A percentile compares a stretch with the other conserved stretches of the same genome.
phyloP scores from a whole-genome alignment of 2,329 filamentous ascomycete genomes.

The Hypoxylon sp. region DNA sequence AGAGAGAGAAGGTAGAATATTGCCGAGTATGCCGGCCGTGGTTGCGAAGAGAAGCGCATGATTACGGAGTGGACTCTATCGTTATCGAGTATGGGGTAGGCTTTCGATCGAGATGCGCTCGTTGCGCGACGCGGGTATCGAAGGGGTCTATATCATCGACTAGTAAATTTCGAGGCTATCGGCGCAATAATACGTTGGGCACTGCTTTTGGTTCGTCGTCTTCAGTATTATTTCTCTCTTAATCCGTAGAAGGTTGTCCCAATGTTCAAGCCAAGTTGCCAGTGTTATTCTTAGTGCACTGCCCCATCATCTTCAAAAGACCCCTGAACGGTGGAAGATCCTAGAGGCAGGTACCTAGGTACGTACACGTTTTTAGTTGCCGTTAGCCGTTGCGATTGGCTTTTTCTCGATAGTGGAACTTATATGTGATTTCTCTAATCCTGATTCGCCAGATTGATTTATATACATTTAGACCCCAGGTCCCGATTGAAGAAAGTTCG shows the following conservation, averaged over 20 bases:
- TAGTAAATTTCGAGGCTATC: constrained; percentile 15
- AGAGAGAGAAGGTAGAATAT: constrained; percentile 58
- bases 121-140: constrained; percentile 31
- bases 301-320: constrained; percentile 20
- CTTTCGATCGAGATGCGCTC: constrained; percentile 32
- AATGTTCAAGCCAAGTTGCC: constrained; percentile 40
- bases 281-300: constrained; percentile 41
- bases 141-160: constrained; percentile 23
- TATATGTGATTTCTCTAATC: background rate
- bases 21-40: constrained; percentile 45
- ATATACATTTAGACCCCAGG: background rate
- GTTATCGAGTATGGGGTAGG: constrained; percentile 10
- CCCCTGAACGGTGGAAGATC: constrained; percentile 32
- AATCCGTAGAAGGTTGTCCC: constrained; percentile 16
- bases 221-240: constrained; percentile 16
- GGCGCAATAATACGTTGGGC: background rate
- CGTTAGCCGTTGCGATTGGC: constrained; percentile 22
- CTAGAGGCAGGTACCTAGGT: constrained; percentile 25
- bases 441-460: constrained; percentile 17
- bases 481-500: constrained; percentile 1
- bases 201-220: background rate
- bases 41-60: constrained; percentile 51
- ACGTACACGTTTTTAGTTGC: constrained; percentile 28
- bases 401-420: background rate
- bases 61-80: constrained; percentile 21